phyloP scores from a whole-genome alignment of 305 asterid genomes.

The Petunia hybrid region DNA sequence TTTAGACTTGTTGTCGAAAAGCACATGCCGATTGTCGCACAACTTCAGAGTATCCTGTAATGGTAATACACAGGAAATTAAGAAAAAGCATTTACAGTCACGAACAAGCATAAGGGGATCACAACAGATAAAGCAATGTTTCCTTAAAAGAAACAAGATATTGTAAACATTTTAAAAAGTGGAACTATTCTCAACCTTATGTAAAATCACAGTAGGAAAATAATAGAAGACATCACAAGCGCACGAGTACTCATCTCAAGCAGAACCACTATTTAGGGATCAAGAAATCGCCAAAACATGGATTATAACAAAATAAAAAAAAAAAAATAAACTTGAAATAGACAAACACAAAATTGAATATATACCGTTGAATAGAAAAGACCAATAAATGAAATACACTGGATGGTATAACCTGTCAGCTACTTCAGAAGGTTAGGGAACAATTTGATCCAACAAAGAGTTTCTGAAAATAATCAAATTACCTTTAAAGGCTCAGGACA shows the following conservation, averaged over 20 bases:
- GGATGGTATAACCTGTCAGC: background rate
- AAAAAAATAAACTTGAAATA: background rate
- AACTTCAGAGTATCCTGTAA: constrained; percentile 45
- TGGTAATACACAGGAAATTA: background rate
- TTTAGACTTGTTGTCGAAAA: constrained; percentile 61
- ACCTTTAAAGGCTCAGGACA: constrained; percentile 74
- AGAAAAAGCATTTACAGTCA: background rate
- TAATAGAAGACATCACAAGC: background rate
- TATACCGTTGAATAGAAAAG: background rate
- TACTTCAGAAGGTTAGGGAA: background rate
- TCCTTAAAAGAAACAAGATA: too few relatives aligned
- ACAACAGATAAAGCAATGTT: too few relatives aligned
- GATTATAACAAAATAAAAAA: too few relatives aligned
- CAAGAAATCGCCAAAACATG: background rate
- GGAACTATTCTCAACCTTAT: background rate
- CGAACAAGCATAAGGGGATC: background rate
- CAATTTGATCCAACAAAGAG: background rate
- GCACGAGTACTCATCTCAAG: background rate
- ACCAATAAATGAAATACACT: background rate
- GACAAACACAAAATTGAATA: background rate
- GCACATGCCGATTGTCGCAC: constrained; percentile 62
- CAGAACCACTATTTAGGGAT: background rate
- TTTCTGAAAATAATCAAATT: background rate
- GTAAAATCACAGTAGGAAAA: background rate
- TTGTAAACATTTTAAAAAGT: too few relatives aligned